Evolutionary conservation across 768 basidiomycete genomes (phyloP).

Genomic region (Punctularia strigosozonata): DNA sequence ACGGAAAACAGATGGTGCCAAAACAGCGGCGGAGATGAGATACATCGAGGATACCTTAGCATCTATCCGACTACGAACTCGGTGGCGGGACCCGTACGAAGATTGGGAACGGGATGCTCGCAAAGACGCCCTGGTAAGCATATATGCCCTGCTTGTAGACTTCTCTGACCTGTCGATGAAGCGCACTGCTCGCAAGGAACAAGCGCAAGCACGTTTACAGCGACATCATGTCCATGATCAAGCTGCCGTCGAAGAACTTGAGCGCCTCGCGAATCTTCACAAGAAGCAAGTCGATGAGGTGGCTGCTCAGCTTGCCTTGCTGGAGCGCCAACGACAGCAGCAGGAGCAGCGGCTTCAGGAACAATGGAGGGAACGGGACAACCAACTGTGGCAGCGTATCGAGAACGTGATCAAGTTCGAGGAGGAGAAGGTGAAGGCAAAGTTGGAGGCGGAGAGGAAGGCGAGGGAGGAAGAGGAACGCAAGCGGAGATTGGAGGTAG

Average conservation of each 20-base stretch:
- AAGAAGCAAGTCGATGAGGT: constrained; percentile 43
- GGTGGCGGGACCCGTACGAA: constrained; percentile 34
- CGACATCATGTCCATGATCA: constrained; percentile 8
- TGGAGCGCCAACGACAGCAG: constrained; percentile 32
- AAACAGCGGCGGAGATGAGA: constrained; percentile 19
- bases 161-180: constrained; percentile 7
- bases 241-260: constrained; percentile 10
- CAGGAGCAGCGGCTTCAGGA: constrained; percentile 33
- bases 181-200: constrained; percentile 27
- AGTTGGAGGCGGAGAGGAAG: constrained; percentile 46
- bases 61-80: constrained; percentile 30
- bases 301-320: constrained; percentile 26
- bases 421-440: constrained; percentile 43
- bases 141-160: neutral
- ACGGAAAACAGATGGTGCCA: constrained; percentile 12
- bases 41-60: constrained; percentile 33
- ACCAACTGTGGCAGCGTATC: constrained; percentile 40
- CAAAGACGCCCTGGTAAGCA: constrained; percentile 31
- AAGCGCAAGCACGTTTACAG: constrained; percentile 10
- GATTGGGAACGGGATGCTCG: constrained; percentile 38
- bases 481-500: constrained; percentile 19
- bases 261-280: constrained; percentile 27
- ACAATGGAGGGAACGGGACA: constrained; percentile 34
- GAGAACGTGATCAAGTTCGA: constrained; percentile 52
- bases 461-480: constrained; percentile 37